These are phyloP conservation scores for Talaromyces nanjingensis DNA, from an alignment of 495 filamentous ascomycete genomes.

Conservation along the genomic window DNA sequence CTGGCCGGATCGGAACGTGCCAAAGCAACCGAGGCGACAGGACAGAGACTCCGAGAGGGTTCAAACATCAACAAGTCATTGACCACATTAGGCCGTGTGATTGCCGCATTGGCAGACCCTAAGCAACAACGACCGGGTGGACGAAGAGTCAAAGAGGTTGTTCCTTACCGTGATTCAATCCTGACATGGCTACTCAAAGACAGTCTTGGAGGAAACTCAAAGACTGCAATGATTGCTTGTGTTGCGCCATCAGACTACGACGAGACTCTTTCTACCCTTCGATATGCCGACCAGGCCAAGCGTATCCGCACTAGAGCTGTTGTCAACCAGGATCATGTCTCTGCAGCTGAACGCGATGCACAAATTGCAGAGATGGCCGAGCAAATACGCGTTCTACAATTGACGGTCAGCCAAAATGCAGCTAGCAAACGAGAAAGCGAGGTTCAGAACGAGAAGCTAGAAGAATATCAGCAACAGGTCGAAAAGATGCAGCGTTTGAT, in stretches of 20 bases:
- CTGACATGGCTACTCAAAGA: constrained; percentile 98
- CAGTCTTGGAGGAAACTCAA: constrained; percentile 87
- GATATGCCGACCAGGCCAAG: constrained; percentile 97
- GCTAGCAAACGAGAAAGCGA: constrained; percentile 43
- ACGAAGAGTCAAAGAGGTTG: constrained; percentile 58
- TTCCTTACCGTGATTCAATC: constrained; percentile 93
- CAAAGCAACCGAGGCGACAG: constrained; percentile 92
- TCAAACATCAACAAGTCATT: constrained; percentile 98
- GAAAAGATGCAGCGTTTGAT: constrained; percentile 82
- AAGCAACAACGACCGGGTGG: constrained; percentile 47
- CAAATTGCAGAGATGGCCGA: constrained; percentile 92
- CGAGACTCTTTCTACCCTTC: constrained; percentile 89
- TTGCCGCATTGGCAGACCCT: constrained; percentile 90
- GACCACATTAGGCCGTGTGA: constrained; percentile 90
- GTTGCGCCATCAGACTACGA: constrained; percentile 95
- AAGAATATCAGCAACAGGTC: constrained; percentile 86
- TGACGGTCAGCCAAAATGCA: constrained; percentile 53
- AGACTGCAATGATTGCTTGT: constrained; percentile 98
- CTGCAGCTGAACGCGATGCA: constrained; percentile 80
- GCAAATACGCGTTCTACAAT: constrained; percentile 77
- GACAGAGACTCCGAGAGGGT: constrained; percentile 82
- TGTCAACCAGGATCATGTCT: constrained; percentile 88
- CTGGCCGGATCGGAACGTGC: constrained; percentile 92
- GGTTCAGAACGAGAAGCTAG: constrained; percentile 63
- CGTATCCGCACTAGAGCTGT: constrained; percentile 93